phyloP scores from a whole-genome alignment of 73 alveolate species.

The Paramecium primaurelia region DNA sequence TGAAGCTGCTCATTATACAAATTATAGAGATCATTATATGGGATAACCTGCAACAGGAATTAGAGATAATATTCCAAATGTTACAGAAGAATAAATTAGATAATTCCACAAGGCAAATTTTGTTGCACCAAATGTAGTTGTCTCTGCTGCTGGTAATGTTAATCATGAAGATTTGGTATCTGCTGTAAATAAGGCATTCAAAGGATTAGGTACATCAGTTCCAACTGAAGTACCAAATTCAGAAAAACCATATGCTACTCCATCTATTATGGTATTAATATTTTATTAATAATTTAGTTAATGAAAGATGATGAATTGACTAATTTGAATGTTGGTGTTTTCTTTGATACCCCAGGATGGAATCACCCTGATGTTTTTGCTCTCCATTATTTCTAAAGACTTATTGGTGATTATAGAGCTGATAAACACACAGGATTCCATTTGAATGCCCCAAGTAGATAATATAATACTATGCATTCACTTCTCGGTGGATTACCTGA shows the following conservation, averaged over 20 bases:
- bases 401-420: slow-evolving; percentile 73
- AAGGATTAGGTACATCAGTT: slow-evolving; percentile 55
- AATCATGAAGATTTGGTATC: slow-evolving; percentile 72
- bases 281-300: background rate
- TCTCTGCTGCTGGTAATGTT: slow-evolving; percentile 82
- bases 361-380: slow-evolving; percentile 75
- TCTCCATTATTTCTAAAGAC: slow-evolving; percentile 65
- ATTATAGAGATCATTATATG: slow-evolving; percentile 78
- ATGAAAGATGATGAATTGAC: slow-evolving; percentile 86
- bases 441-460: slow-evolving; percentile 72
- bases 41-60: slow-evolving; percentile 84
- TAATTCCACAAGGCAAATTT: slow-evolving; percentile 68
- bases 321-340: slow-evolving; percentile 79
- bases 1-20: slow-evolving; percentile 73
- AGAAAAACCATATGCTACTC: slow-evolving; percentile 76
- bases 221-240: slow-evolving; percentile 64
- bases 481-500: slow-evolving; percentile 79
- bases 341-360: slow-evolving; percentile 77
- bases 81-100: slow-evolving; percentile 68
- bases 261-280: slow-evolving; percentile 63
- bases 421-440: slow-evolving; percentile 78
- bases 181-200: slow-evolving; percentile 68
- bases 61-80: slow-evolving; percentile 67
- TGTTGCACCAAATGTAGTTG: slow-evolving; percentile 79
- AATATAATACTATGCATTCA: slow-evolving; percentile 76